These are phyloP conservation scores for Podaxis carcinomalis DNA, from an alignment of 768 basidiomycete species.

Conservation along the genomic window DNA sequence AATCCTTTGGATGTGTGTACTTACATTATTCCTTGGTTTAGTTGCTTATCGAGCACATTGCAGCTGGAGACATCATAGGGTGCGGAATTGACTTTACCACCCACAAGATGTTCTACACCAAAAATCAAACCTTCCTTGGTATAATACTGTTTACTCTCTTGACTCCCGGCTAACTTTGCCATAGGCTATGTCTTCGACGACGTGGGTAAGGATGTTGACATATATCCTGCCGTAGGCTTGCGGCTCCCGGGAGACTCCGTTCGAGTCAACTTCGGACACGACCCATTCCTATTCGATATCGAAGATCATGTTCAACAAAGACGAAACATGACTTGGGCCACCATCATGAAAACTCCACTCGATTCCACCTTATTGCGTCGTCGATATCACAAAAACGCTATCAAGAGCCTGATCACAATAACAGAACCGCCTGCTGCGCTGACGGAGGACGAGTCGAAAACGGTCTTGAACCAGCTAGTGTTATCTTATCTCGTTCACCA, in stretches of 20 bases:
- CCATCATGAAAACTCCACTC: constrained; percentile 56
- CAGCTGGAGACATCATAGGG: constrained; percentile 86
- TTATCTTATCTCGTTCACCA: constrained; percentile 80
- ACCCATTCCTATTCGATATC: constrained; percentile 86
- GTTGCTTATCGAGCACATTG: constrained; percentile 7
- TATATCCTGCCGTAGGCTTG: constrained; percentile 89
- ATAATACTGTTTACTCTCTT: constrained; percentile 1
- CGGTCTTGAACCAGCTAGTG: constrained; percentile 68
- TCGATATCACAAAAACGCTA: constrained; percentile 18
- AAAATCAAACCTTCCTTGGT: constrained; percentile 78
- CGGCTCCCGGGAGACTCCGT: constrained; percentile 76
- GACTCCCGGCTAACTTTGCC: constrained; percentile 7
- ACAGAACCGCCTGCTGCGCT: constrained; percentile 6
- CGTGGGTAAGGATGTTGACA: constrained; percentile 56
- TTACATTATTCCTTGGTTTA: background rate
- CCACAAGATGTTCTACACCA: constrained; percentile 82
- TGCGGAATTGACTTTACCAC: constrained; percentile 90
- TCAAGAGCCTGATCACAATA: constrained; percentile 12
- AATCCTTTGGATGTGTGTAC: constrained; percentile 72
- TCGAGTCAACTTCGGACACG: constrained; percentile 85
- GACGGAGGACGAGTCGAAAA: constrained; percentile 47
- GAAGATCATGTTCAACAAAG: constrained; percentile 77
- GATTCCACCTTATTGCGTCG: constrained; percentile 31
- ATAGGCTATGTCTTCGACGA: constrained; percentile 69
- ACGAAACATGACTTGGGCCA: constrained; percentile 61